Base-by-base conservation (phyloP, 345 rosid species). In the Hypericum perforatum region DNA sequence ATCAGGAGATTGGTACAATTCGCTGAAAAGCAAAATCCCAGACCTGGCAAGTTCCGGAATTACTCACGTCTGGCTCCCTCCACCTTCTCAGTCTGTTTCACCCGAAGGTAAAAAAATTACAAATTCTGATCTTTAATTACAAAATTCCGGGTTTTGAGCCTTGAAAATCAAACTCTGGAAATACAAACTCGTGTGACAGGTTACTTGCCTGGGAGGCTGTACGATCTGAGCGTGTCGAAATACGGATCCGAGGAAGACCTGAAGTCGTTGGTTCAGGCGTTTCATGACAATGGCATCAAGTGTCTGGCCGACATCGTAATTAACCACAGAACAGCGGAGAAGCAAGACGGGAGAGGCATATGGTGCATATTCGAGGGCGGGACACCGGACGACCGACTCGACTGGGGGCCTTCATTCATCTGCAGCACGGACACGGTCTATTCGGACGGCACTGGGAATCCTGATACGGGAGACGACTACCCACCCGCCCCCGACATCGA, bases 41-140 rank as follows among this genome's bases (percentile, higher is more conserved):
- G 95, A 86, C 37, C 53, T 87, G 54, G 78, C 75, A 41, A 65
- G 41, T n/a, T 81, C 86, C 14, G 95, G 92, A 52, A 63, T 84
- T 48, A 79, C 98, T 53, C 95, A 84, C 62, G 74, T 91, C 39
- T 91, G 96, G 98, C 95, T 86, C 69, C 98, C 96, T 47, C 96
- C 98, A 6, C 67, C 98, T 2, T 91, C 96, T 44, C 98, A 87
- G 16, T 91, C 98, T 2, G 82, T 43, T 41, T 62, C 73, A 10
- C 72, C 74, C 0, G 65, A 86, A 66, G 96, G 97, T 82, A 58
- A n/a, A 16, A 58, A n/a, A 16, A 38, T 12, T 41, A 16, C 32
- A 5, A 8, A 9, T 9, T 9, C 44, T 37, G 6, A 52, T 51
- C 39, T 22, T 22, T 22, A 22, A 22, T 22, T 22, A 4, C n/a